These are phyloP conservation scores for Claviceps cyperi DNA, from an alignment of 2,329 filamentous ascomycete species.

Conservation along the genomic window DNA sequence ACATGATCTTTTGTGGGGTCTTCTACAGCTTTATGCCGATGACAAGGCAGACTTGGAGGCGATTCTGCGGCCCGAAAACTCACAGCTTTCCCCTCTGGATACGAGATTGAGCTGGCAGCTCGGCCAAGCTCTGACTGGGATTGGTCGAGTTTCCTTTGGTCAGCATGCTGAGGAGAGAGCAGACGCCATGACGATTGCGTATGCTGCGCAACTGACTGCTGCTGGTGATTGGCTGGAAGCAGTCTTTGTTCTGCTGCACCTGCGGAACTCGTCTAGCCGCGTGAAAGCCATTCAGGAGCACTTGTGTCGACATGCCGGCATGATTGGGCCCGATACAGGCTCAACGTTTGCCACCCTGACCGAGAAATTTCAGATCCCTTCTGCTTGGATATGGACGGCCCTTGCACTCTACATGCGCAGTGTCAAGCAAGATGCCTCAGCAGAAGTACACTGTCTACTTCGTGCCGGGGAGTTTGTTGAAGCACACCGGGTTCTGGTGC, in stretches of 20 bases:
- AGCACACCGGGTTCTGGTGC: slow-evolving; percentile 71
- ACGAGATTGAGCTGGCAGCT: slow-evolving; percentile 76
- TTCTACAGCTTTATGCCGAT: slow-evolving; percentile 69
- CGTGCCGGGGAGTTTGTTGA: slow-evolving; percentile 62
- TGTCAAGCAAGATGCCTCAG: slow-evolving; percentile 50
- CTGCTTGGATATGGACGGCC: slow-evolving; percentile 72
- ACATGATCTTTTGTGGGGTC: slow-evolving; percentile 74
- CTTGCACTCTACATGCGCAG: slow-evolving; percentile 72
- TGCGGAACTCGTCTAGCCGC: slow-evolving; percentile 49
- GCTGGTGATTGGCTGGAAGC: slow-evolving; percentile 55
- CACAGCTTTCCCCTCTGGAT: slow-evolving; percentile 60
- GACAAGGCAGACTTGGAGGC: slow-evolving; percentile 45
- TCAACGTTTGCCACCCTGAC: slow-evolving; percentile 44
- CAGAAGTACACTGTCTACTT: slow-evolving; percentile 68
- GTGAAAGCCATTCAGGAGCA: slow-evolving; percentile 57
- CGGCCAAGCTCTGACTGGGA: slow-evolving; percentile 46
- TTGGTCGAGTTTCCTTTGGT: slow-evolving; percentile 37
- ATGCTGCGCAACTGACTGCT: slow-evolving; percentile 47
- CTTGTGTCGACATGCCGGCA: slow-evolving; percentile 54
- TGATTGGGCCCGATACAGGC: slow-evolving; percentile 45
- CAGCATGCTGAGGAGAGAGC: slow-evolving; percentile 42
- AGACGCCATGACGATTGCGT: slow-evolving; percentile 52
- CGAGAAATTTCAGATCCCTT: slow-evolving; percentile 54
- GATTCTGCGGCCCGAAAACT: slow-evolving; percentile 61
- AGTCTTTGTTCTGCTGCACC: slow-evolving; percentile 63